Base-by-base conservation (phyloP, 768 basidiomycete species). In the Boletus rubropictus region DNA sequence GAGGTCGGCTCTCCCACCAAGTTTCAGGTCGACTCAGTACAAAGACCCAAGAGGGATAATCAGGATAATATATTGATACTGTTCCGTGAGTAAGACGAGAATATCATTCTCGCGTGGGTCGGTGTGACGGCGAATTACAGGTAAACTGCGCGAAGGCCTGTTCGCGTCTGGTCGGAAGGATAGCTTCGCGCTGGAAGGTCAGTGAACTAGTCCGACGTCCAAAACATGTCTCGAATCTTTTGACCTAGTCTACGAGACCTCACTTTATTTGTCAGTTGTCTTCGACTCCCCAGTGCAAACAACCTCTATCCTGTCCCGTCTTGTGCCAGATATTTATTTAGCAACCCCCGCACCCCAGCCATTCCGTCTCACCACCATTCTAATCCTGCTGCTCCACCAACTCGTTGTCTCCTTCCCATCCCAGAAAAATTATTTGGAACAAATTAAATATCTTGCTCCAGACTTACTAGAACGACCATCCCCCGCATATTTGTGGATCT, bases 81-180 rank as follows among this genome's bases (percentile, higher is more conserved):
- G n/a, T 81, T 88, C 54, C 76, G 87, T 88, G 53, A 62, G 83
- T 70, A 15, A 12, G 17, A 12, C 24, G 49, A 21, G 38, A 12
- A 14, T 2, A 17, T 18, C 11, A 9, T 8, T 34, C 50, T 45
- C 24, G 15, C 18, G 3, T 20, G 3, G 10, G 29, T 25, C 5
- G 15, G 32, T 43, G n/a, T 42, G 17, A 48, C 37, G 29, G n/a
- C 10, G 34, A n/a, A n/a, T n/a, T 46, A 2, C 47, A 89, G 87
- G 86, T 35, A 89, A 89, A 60, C 69, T 89, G 7, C 74, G 87
- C 41, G 87, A 89, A 64, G 87, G 87, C 0, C 69, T 89, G 3
- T 71, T 74, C 7, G 78, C 86, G 0, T 78, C 82, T 2, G 68
- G 68, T 24, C 74, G 87, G 47, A 69, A 49, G 17, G 87, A 87